Conservation (phyloP, 1,284 basidiomycete species). For the Tetrapyrgos nigripes region DNA sequence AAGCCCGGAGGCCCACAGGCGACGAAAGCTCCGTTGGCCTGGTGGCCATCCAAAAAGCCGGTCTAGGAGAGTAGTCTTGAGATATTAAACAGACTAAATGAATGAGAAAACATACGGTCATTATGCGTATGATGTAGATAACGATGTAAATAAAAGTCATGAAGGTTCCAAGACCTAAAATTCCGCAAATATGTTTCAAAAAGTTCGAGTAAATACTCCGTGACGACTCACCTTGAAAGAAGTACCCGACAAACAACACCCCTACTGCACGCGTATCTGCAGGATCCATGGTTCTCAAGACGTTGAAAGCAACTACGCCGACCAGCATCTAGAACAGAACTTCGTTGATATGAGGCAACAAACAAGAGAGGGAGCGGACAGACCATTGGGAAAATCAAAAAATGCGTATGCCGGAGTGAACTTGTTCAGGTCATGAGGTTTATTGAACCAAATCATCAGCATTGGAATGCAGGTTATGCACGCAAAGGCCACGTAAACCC, state of each 20-base stretch:
- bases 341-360: background rate
- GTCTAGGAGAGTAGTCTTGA: constrained; percentile 33
- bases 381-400: constrained; percentile 54
- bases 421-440: constrained; percentile 48
- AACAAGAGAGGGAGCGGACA: constrained; percentile 5
- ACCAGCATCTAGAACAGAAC: constrained; percentile 48
- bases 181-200: constrained; percentile 2
- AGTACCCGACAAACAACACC: constrained; percentile 50
- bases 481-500: constrained; percentile 49
- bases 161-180: constrained; percentile 50
- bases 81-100: background rate
- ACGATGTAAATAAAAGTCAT: constrained; percentile 58
- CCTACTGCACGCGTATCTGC: constrained; percentile 44
- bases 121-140: constrained; percentile 54
- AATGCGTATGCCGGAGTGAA: constrained; percentile 57
- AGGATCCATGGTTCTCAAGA: constrained; percentile 44
- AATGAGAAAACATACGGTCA: constrained; percentile 37
- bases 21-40: constrained; percentile 55
- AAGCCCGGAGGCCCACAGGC: constrained; percentile 56
- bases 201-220: constrained; percentile 2
- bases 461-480: constrained; percentile 50
- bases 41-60: constrained; percentile 54
- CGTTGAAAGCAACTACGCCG: constrained; percentile 53
- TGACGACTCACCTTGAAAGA: constrained; percentile 48
- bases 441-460: constrained; percentile 57